Evolutionary conservation across 345 rosid genomes (phyloP), one percentile per base, ranked within the genome.

Genomic region (Heritiera littoralis): DNA sequence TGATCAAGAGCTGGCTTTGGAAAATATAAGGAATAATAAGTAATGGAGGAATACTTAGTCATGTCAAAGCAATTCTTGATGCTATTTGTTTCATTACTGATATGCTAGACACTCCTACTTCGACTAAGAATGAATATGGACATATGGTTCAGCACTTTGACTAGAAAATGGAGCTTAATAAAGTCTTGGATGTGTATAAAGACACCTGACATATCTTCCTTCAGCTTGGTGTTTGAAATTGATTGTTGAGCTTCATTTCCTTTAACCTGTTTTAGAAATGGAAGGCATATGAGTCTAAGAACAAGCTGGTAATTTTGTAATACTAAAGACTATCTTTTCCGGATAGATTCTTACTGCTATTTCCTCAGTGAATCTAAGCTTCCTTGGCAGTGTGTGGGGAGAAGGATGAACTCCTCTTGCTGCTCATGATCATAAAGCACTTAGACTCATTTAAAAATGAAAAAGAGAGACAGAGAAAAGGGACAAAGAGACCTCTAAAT

Each of bases 341-440:
- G 64, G 48, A 18, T n/a, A 64, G 60, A 40, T 32, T 32, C 63
- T 76, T 65, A 76, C 79, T 9, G 10, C 20, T 38, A 46, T 30
- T 35, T 76, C 71, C 72, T 76, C 72, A 18, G 51, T 65, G 61
- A 63, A 30, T 76, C 60, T 76, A 49, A 76, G 71, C 70, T 76
- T 76, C 79, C 79, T 76, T 2, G 79, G 79, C 18, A 64, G 61
- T 28, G 23, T 63, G 51, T 70, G 48, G 9, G 23, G 46, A 64
- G 79, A 76, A 76, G 49, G 72, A 12, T 76, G 61, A 65, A 48
- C 60, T 11, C 32, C 79, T 64, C 65, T 66, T 49, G 43, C 69
- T 46, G 71, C 79, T 63, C 69, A 15, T 71, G 23, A 48, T 23
- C 23, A 41, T 35, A 14, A 64, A 46, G 10, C 59, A 32, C 4